Percentiles rank a stretch among this genome's conserved stretches.
Evolutionary conservation across 768 basidiomycete species (phyloP).

Genomic region (Sarcomyxa edulis): DNA sequence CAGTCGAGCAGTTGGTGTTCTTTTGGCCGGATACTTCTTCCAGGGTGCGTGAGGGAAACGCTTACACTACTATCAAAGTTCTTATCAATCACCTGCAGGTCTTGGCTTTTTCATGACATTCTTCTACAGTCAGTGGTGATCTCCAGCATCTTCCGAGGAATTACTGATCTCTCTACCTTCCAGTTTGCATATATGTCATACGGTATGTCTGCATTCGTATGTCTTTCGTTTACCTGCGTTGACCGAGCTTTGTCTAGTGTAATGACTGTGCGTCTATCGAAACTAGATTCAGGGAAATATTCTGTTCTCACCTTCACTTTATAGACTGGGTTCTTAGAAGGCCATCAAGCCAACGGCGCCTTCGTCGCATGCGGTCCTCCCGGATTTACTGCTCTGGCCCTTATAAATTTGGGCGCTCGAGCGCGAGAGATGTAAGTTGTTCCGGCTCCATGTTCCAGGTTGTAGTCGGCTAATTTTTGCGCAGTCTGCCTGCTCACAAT

Average conservation of each 20-base stretch:
- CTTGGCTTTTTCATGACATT: constrained; percentile 45
- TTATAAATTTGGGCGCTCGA: constrained; percentile 36
- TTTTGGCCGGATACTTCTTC: constrained; percentile 41
- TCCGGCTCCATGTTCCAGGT: not conserved
- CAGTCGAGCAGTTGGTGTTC: constrained; percentile 31
- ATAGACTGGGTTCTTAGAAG: constrained; percentile 41
- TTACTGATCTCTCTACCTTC: no score
- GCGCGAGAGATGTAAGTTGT: constrained; percentile 30
- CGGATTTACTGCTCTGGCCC: constrained; percentile 42
- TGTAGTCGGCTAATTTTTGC: not conserved
- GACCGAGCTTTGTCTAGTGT: no score
- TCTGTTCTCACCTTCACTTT: no score
- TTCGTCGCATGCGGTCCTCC: constrained; percentile 45
- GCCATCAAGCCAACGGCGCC: constrained; percentile 43
- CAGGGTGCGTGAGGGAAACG: constrained; percentile 24
- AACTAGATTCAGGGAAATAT: no score
- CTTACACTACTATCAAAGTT: not conserved
- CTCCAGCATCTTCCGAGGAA: no score
- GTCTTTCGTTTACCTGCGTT: not conserved
- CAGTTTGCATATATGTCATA: constrained; percentile 44
- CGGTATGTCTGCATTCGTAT: constrained; percentile 22
- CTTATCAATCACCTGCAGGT: constrained; percentile 15
- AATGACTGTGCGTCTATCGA: constrained; percentile 1
- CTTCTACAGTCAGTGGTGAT: no score
- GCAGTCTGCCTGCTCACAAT: constrained; percentile 26